Percentiles rank a stretch among this genome's conserved stretches.
These are phyloP conservation scores for Cyamopsis tetragonoloba DNA, from an alignment of 306 rosid genomes.

Conservation along the genomic window DNA sequence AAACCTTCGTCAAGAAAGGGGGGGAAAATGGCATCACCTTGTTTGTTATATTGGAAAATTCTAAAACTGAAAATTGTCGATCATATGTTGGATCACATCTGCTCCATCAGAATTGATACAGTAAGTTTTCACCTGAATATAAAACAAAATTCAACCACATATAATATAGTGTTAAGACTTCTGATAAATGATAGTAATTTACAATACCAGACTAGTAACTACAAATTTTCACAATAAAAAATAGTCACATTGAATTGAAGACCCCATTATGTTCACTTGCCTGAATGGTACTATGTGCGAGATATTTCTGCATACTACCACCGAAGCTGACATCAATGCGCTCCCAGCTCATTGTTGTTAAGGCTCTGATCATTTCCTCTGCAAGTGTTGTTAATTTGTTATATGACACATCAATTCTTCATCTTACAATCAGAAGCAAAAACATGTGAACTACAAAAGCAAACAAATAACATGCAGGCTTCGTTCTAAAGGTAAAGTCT, in stretches of 20 bases:
- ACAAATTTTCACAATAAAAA: not conserved
- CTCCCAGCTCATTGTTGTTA: constrained; percentile 79
- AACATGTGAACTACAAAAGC: not conserved
- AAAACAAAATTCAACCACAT: not conserved
- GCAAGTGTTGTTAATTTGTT: constrained; percentile 3
- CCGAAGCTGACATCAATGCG: constrained; percentile 75
- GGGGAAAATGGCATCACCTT: constrained; percentile 6
- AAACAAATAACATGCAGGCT: not conserved
- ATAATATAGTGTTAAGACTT: not conserved
- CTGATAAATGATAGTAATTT: not conserved
- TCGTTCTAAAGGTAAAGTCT: constrained; percentile 21
- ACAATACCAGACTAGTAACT: not conserved
- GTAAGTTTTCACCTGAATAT: constrained; percentile 54
- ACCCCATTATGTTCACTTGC: constrained; percentile 31
- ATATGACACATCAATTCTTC: constrained; percentile 5
- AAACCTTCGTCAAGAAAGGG: not conserved
- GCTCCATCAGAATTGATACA: constrained; percentile 62
- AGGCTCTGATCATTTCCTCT: constrained; percentile 79
- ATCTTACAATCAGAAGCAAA: constrained; percentile 15
- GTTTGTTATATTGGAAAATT: not conserved
- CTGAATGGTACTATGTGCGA: constrained; percentile 86
- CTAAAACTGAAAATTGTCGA: constrained; percentile 62
- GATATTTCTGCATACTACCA: constrained; percentile 53
- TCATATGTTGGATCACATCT: constrained; percentile 79
- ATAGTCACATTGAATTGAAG: not conserved